Percentiles rank a stretch among this genome's conserved stretches.
These are phyloP conservation scores for Dioszegia hungarica DNA, from an alignment of 768 basidiomycete genomes.

Conservation along the genomic window DNA sequence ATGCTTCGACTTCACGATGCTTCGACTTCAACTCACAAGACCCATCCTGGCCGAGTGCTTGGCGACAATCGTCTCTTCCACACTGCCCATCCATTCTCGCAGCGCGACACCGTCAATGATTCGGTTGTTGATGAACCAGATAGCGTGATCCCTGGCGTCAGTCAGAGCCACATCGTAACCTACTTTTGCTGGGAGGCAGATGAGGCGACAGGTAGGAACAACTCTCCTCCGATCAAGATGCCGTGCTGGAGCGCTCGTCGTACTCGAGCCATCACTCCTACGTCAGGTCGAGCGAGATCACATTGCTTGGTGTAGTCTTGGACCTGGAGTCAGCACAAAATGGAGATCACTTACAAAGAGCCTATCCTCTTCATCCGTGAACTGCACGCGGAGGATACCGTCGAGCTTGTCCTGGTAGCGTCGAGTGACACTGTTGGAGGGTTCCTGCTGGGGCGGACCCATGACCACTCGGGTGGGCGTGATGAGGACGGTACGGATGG, in stretches of 20 bases:
- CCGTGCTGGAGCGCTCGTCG: slow-evolving; percentile 41
- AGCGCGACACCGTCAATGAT: slow-evolving; percentile 30
- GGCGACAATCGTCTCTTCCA: slow-evolving; percentile 43
- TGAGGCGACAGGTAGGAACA: slow-evolving; percentile 42
- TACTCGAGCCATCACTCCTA: slow-evolving; percentile 42
- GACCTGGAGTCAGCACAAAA: slow-evolving; percentile 19
- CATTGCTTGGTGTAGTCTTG: slow-evolving; percentile 25
- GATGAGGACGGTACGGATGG: slow-evolving; percentile 34
- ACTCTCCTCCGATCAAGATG: slow-evolving; percentile 34
- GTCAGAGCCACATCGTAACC: slow-evolving; percentile 6
- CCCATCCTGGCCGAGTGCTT: slow-evolving; percentile 46
- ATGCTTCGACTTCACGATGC: no score
- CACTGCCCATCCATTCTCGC: slow-evolving; percentile 42
- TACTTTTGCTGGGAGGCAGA: slow-evolving; percentile 46
- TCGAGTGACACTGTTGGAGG: slow-evolving; percentile 44
- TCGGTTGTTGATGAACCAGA: slow-evolving; percentile 43
- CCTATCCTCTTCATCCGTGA: slow-evolving; percentile 45
- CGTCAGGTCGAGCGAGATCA: slow-evolving; percentile 21
- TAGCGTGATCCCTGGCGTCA: slow-evolving; percentile 38
- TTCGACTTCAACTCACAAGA: slow-evolving; percentile 19
- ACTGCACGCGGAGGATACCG: slow-evolving; percentile 40
- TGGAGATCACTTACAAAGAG: slow-evolving; percentile 26
- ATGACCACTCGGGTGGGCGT: slow-evolving; percentile 44
- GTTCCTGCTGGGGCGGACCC: slow-evolving; percentile 41
- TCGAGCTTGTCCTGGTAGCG: slow-evolving; percentile 30